Conservation (phyloP, 2,329 filamentous ascomycete genomes). For the Claviceps sorghi region DNA sequence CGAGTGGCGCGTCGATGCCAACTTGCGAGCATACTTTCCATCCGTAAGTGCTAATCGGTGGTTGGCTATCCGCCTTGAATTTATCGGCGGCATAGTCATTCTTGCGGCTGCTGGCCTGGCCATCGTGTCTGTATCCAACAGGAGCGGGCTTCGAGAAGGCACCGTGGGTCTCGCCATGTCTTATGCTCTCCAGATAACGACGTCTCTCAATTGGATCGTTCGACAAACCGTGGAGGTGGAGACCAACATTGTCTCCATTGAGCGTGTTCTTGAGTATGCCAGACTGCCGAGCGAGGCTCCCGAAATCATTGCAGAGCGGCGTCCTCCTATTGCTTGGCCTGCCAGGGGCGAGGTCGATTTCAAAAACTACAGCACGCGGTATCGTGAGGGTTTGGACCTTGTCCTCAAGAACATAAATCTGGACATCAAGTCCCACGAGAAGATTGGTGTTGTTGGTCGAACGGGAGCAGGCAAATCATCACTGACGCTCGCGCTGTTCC, state of each 20-base stretch:
- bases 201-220: constrained; percentile 97
- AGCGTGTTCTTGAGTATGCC: constrained; percentile 93
- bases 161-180: constrained; percentile 90
- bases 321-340: constrained; percentile 84
- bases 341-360: constrained; percentile 78
- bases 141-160: constrained; percentile 51
- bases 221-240: constrained; percentile 98
- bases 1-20: constrained; percentile 93
- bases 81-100: constrained; percentile 90
- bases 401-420: constrained; percentile 88
- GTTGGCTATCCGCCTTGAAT: constrained; percentile 88
- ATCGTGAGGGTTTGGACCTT: constrained; percentile 76
- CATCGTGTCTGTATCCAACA: constrained; percentile 61
- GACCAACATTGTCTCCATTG: constrained; percentile 98
- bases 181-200: constrained; percentile 91
- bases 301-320: constrained; percentile 76
- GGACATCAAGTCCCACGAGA: constrained; percentile 89
- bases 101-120: constrained; percentile 70
- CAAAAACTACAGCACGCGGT: constrained; percentile 86
- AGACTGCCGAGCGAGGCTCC: constrained; percentile 82
- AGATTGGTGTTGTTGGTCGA: constrained; percentile 92
- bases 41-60: constrained; percentile 90
- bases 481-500: constrained; percentile 80
- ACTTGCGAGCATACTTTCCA: constrained; percentile 86
- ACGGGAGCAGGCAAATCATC: constrained; percentile 95